phyloP scores from a whole-genome alignment of 2,329 filamentous ascomycete species.

The Neodidymelliopsis sp. region DNA sequence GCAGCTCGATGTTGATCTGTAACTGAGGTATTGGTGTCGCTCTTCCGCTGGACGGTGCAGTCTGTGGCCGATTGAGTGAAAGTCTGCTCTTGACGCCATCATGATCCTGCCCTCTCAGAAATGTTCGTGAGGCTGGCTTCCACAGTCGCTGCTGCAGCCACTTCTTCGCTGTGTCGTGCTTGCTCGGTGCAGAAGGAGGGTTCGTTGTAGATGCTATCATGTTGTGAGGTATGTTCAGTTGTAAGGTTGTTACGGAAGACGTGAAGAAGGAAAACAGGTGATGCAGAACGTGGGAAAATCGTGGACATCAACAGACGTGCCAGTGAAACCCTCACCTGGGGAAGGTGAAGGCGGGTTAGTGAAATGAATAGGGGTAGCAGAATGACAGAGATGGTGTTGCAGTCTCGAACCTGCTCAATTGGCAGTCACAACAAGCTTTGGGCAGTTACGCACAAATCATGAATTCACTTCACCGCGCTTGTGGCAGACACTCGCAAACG shows the following conservation, averaged over 20 bases:
- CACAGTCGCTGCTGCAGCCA: constrained; percentile 39
- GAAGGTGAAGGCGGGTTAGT: neutral
- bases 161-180: constrained; percentile 29
- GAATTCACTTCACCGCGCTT: too few species aligned
- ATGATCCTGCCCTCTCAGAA: constrained; percentile 3
- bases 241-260: constrained; percentile 21
- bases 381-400: constrained; percentile 6
- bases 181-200: constrained; percentile 18
- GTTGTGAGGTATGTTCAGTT: constrained; percentile 24
- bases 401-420: neutral
- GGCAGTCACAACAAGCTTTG: constrained; percentile 4
- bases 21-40: constrained; percentile 9
- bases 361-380: neutral
- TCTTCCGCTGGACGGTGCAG: constrained; percentile 30
- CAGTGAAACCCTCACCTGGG: constrained; percentile 3
- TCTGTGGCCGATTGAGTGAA: constrained; percentile 32
- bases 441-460: constrained; percentile 1
- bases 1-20: constrained; percentile 17
- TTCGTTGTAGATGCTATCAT: constrained; percentile 32
- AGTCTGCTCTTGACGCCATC: constrained; percentile 9
- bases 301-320: neutral
- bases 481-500: too few species aligned
- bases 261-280: neutral
- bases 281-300: neutral
- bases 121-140: constrained; percentile 28